Evolutionary conservation across 2,329 filamentous ascomycete genomes (phyloP).

Genomic region (Arthroderma sp.): DNA sequence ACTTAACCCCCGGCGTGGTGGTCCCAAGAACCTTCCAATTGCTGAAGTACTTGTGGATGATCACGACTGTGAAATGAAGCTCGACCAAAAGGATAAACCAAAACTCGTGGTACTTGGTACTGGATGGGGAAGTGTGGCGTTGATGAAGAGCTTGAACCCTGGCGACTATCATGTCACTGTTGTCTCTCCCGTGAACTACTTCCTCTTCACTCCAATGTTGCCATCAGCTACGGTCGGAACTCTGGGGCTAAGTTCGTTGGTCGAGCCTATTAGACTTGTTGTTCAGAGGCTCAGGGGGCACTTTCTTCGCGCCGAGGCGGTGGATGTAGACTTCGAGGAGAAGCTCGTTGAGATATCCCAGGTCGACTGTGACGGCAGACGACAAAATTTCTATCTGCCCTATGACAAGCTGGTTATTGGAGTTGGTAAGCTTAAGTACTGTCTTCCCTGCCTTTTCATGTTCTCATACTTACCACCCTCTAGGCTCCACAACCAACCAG

Average conservation of each 20-base stretch:
- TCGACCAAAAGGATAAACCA: constrained; percentile 70
- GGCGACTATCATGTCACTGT: constrained; percentile 94
- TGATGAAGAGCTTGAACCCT: constrained; percentile 79
- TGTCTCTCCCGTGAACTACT: constrained; percentile 89
- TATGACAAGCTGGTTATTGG: constrained; percentile 94
- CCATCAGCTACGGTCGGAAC: constrained; percentile 95
- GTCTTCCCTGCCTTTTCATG: background rate
- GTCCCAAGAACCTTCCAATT: constrained; percentile 90
- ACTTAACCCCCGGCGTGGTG: constrained; percentile 66
- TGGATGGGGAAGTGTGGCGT: constrained; percentile 86
- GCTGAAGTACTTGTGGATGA: constrained; percentile 81
- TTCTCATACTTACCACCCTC: background rate
- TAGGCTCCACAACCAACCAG: constrained; percentile 75
- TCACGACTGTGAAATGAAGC: constrained; percentile 61
- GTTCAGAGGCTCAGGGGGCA: constrained; percentile 67
- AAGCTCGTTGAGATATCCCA: constrained; percentile 83
- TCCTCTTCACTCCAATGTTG: constrained; percentile 95
- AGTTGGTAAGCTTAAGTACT: constrained; percentile 45
- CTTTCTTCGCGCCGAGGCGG: constrained; percentile 75
- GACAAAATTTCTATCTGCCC: constrained; percentile 76
- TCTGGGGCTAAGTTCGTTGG: constrained; percentile 75
- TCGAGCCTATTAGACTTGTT: constrained; percentile 85
- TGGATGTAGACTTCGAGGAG: constrained; percentile 81
- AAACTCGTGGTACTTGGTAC: constrained; percentile 84
- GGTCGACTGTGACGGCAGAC: constrained; percentile 55